Percentiles rank a stretch among this genome's conserved stretches.
Conservation (phyloP, 306 rosid species). For the Fagus crenata region DNA sequence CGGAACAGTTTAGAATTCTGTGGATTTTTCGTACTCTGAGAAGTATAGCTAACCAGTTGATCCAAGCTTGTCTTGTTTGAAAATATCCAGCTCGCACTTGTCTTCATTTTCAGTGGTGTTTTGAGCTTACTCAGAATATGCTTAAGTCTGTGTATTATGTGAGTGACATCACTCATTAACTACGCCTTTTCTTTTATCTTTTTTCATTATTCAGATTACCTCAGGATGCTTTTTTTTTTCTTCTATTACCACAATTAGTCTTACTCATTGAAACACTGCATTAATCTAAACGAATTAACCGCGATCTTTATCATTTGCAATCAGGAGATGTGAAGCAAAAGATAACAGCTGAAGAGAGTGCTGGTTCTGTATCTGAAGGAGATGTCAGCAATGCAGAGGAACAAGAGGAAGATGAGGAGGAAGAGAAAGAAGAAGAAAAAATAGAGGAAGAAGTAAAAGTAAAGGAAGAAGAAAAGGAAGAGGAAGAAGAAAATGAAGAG, state of each 20-base stretch:
- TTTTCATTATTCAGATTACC: background rate
- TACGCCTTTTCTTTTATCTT: no score
- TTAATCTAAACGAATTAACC: constrained; percentile 7
- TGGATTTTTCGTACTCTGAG: no score
- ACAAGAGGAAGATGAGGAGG: constrained; percentile 24
- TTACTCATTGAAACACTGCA: background rate
- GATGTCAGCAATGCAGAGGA: constrained; percentile 21
- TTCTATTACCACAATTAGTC: constrained; percentile 19
- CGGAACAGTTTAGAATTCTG: no score
- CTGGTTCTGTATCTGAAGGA: constrained; percentile 31
- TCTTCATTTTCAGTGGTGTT: background rate
- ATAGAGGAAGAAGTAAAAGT: constrained; percentile 16
- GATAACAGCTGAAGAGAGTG: constrained; percentile 30
- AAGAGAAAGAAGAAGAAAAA: constrained; percentile 10
- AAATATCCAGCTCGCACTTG: no score
- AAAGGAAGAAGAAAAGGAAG: constrained; percentile 1
- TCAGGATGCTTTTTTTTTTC: background rate
- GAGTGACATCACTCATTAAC: background rate
- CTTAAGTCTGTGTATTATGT: background rate
- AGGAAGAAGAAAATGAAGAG: no score
- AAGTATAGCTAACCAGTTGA: no score
- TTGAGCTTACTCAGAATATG: background rate
- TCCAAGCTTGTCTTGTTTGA: no score
- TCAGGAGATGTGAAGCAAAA: constrained; percentile 33
- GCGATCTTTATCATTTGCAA: constrained; percentile 6